Percentiles rank a stretch among this genome's conserved stretches.
Conservation (phyloP, 2,329 filamentous ascomycete genomes). For the Lasiodiplodia citricola region DNA sequence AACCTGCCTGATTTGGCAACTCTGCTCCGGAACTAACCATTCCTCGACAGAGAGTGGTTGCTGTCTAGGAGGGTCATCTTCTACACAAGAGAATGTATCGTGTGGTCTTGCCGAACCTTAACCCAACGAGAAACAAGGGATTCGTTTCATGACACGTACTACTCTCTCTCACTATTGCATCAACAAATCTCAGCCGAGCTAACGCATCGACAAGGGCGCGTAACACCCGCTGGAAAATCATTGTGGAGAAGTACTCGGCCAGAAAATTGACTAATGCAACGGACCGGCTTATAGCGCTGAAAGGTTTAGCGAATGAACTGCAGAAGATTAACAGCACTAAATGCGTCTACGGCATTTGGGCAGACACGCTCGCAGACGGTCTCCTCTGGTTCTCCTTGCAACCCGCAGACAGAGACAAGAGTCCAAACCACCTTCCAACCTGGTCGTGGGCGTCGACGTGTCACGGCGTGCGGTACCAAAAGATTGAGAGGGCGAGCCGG, state of each 20-base stretch:
- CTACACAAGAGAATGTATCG: conserved; percentile 31
- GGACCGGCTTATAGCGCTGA: conserved; percentile 33
- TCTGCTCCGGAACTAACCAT: background rate
- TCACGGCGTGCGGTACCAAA: conserved; percentile 32
- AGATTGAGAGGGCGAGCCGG: conserved; percentile 32
- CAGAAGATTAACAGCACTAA: conserved; percentile 28
- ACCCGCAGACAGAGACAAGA: conserved; percentile 28
- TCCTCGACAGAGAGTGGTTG: conserved; percentile 11
- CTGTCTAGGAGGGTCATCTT: conserved; percentile 29
- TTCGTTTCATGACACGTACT: conserved; percentile 30
- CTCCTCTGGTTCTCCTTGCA: conserved; percentile 32
- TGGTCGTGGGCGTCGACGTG: conserved; percentile 35
- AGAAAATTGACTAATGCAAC: conserved; percentile 29
- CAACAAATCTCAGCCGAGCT: background rate
- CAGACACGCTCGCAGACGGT: conserved; percentile 32
- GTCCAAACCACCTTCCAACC: conserved; percentile 29
- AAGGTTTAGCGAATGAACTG: conserved; percentile 28
- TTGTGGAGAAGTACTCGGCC: conserved; percentile 34
- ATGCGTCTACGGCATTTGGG: conserved; percentile 32
- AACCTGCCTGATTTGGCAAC: background rate
- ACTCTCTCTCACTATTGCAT: too few relatives aligned
- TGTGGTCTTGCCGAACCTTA: conserved; percentile 34
- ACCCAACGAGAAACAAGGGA: conserved; percentile 35
- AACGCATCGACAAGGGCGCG: conserved; percentile 25
- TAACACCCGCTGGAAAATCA: conserved; percentile 34